phyloP scores from a whole-genome alignment of 2,329 filamentous ascomycete genomes.

The Colletotrichum liriopes region DNA sequence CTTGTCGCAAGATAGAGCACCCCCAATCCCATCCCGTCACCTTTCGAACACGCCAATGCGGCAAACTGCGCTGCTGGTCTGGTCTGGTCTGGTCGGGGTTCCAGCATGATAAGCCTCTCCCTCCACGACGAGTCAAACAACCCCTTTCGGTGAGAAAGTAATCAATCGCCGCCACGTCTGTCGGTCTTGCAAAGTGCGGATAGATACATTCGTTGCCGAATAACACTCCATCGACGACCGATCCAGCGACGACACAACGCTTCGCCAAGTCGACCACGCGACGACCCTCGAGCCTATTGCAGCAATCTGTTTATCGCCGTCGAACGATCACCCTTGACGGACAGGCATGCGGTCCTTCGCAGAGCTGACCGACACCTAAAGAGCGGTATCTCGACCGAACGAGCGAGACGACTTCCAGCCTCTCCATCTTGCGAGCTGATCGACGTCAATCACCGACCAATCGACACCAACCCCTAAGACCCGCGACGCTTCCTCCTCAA shows the following conservation, averaged over 20 bases:
- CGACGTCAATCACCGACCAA: not conserved
- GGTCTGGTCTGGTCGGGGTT: slow-evolving; percentile 10
- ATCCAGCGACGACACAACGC: slow-evolving; percentile 2
- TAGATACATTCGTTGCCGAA: not conserved
- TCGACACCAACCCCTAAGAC: slow-evolving; percentile 1
- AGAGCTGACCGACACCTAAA: slow-evolving; percentile 27
- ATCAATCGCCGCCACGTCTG: slow-evolving; percentile 16
- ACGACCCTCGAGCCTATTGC: slow-evolving; percentile 1
- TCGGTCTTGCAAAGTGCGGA: not conserved
- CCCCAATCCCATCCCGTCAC: slow-evolving; percentile 32
- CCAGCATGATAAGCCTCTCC: slow-evolving; percentile 42
- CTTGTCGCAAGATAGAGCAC: slow-evolving; percentile 38
- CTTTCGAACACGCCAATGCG: slow-evolving; percentile 40
- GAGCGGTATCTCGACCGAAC: slow-evolving; percentile 8
- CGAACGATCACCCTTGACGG: slow-evolving; percentile 6
- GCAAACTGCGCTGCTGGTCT: slow-evolving; percentile 9
- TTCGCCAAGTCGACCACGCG: not conserved
- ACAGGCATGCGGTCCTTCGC: slow-evolving; percentile 33
- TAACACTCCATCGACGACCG: slow-evolving; percentile 6
- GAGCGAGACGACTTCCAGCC: not conserved
- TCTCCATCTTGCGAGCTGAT: slow-evolving; percentile 14
- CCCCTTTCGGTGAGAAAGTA: slow-evolving; percentile 28
- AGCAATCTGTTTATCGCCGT: slow-evolving; percentile 4
- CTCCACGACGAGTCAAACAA: slow-evolving; percentile 27
- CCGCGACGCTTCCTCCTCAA: not conserved